Evolutionary conservation across 2,329 filamentous ascomycete genomes (phyloP).

Genomic region (Xylaria sp.): DNA sequence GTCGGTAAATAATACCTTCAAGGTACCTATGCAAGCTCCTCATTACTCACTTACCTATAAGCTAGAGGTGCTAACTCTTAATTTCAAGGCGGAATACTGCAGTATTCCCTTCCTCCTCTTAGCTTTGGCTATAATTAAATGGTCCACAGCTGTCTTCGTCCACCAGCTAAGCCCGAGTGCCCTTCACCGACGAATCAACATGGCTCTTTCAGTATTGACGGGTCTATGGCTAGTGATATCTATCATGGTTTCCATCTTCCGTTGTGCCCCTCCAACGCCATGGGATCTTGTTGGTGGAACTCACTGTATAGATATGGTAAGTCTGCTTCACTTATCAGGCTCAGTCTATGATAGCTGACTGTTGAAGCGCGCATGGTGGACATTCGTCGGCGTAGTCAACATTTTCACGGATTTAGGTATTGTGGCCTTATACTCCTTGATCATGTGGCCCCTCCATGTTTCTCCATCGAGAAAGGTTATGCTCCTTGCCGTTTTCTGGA

Average conservation of each 20-base stretch:
- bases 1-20: slow-evolving; percentile 16
- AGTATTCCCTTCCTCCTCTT: slow-evolving; percentile 25
- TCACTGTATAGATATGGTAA: slow-evolving; percentile 25
- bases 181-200: slow-evolving; percentile 17
- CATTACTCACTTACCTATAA: neutral
- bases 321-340: neutral
- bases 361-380: too few species aligned
- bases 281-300: slow-evolving; percentile 27
- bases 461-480: too few species aligned
- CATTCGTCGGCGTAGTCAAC: too few species aligned
- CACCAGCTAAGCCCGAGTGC: slow-evolving; percentile 21
- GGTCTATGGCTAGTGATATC: slow-evolving; percentile 22
- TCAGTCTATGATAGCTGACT: too few species aligned
- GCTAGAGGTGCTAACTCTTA: neutral
- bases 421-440: too few species aligned
- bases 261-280: slow-evolving; percentile 25
- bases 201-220: slow-evolving; percentile 15
- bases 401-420: too few species aligned
- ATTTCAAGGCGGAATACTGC: slow-evolving; percentile 27
- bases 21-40: slow-evolving; percentile 5
- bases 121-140: slow-evolving; percentile 27
- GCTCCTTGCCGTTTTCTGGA: too few species aligned
- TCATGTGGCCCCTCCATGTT: too few species aligned
- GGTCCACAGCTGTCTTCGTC: slow-evolving; percentile 26
- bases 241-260: slow-evolving; percentile 22